Conservation (phyloP, 257 asterid genomes). For the Solanum dulcamara region DNA sequence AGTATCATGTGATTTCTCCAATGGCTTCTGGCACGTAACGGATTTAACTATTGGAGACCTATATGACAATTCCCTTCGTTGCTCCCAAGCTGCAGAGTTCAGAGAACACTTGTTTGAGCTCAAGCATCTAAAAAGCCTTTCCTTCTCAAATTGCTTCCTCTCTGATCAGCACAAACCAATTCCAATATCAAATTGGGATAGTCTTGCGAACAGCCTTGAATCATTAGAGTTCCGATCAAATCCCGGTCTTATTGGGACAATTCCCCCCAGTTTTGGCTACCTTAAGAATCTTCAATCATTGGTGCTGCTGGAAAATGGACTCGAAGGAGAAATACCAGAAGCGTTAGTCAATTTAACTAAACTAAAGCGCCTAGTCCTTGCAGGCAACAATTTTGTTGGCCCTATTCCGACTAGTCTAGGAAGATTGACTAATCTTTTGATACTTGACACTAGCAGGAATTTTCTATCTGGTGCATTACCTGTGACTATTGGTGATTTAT, state of each 20-base stretch:
- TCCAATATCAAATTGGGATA: conserved; percentile 9
- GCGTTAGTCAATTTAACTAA: conserved; percentile 6
- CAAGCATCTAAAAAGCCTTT: conserved; percentile 15
- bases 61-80: conserved; percentile 23
- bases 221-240: conserved; percentile 19
- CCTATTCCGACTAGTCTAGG: conserved; percentile 13
- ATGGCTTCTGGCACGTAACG: conserved; percentile 28
- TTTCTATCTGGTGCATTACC: conserved; percentile 12
- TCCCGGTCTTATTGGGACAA: conserved; percentile 11
- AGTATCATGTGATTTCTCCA: conserved; percentile 22
- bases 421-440: conserved; percentile 7
- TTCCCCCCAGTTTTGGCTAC: conserved; percentile 10
- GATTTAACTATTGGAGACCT: conserved; percentile 18
- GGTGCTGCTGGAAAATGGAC: conserved; percentile 14
- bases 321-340: conserved; percentile 16
- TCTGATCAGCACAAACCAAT: conserved; percentile 5
- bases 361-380: conserved; percentile 7
- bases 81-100: conserved; percentile 11
- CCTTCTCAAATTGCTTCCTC: conserved; percentile 19
- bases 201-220: conserved; percentile 7
- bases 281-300: conserved; percentile 13
- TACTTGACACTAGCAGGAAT: conserved; percentile 18
- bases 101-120: conserved; percentile 11
- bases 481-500: conserved; percentile 8
- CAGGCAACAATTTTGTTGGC: conserved; percentile 16